phyloP scores from a whole-genome alignment of 495 filamentous ascomycete species.

The Trichoderma parareesei region DNA sequence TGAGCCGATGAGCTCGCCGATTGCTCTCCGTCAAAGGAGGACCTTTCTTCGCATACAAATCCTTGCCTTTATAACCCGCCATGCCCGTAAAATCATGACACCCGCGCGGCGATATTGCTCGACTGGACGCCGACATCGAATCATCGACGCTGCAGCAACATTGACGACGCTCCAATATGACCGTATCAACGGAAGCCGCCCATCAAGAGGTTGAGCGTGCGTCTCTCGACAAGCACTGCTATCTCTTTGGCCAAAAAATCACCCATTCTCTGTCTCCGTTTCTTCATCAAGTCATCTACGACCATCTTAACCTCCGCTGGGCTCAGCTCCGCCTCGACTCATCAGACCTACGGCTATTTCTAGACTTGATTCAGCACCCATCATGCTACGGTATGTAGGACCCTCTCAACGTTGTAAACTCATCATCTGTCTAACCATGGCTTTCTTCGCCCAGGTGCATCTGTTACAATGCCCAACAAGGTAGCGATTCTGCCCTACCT shows the following conservation, averaged over 20 bases:
- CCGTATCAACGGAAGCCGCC: not conserved
- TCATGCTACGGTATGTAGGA: constrained; percentile 24
- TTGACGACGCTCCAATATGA: not conserved
- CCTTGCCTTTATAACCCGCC: too few species aligned
- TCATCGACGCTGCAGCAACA: not conserved
- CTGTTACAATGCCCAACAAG: constrained; percentile 72
- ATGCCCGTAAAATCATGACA: too few species aligned
- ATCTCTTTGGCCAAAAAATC: constrained; percentile 46
- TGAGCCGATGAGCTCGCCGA: not conserved
- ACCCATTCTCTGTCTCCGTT: constrained; percentile 64
- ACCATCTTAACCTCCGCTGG: constrained; percentile 50
- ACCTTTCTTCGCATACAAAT: too few species aligned
- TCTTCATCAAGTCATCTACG: constrained; percentile 59
- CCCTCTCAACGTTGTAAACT: too few species aligned
- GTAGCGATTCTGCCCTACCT: constrained; percentile 59
- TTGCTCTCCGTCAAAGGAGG: not conserved
- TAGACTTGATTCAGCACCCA: constrained; percentile 25
- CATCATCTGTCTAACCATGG: not conserved
- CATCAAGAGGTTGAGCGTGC: not conserved
- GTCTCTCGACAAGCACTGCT: constrained; percentile 38
- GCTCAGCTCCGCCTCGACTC: constrained; percentile 50
- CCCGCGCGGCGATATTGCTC: too few species aligned
- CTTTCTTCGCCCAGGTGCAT: constrained; percentile 40
- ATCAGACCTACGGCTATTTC: constrained; percentile 35
- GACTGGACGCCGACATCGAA: not conserved